Percentiles rank a stretch among this genome's conserved stretches.
Conservation (phyloP, 2,329 filamentous ascomycete species). For the Penicillium verrucosum region DNA sequence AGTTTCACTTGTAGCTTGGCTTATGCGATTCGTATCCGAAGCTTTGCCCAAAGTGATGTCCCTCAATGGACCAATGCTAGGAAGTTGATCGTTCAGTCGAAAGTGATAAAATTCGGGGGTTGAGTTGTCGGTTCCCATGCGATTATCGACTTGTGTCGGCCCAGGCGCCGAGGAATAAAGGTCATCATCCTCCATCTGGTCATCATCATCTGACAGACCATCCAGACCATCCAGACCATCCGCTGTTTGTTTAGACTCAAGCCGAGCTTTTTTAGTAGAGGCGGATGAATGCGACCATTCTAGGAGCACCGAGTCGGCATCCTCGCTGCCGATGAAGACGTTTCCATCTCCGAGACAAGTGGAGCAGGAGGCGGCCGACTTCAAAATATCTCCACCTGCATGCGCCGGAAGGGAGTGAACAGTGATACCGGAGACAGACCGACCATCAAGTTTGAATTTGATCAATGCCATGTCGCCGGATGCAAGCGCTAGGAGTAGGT, state of each 20-base stretch:
- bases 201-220: slow-evolving; percentile 57
- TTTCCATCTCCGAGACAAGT: slow-evolving; percentile 64
- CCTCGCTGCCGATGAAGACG: slow-evolving; percentile 83
- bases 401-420: slow-evolving; percentile 63
- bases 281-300: slow-evolving; percentile 70
- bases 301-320: slow-evolving; percentile 74
- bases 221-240: slow-evolving; percentile 49
- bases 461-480: slow-evolving; percentile 72
- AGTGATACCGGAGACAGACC: slow-evolving; percentile 83
- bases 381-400: slow-evolving; percentile 61
- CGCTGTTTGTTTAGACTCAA: slow-evolving; percentile 55
- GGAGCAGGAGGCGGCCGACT: slow-evolving; percentile 64
- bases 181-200: slow-evolving; percentile 58
- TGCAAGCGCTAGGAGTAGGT: slow-evolving; percentile 77
- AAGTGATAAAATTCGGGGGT: slow-evolving; percentile 62
- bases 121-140: slow-evolving; percentile 20
- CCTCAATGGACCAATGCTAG: slow-evolving; percentile 75
- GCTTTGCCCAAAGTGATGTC: slow-evolving; percentile 68
- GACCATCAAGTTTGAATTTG: slow-evolving; percentile 81
- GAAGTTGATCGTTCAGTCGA: slow-evolving; percentile 70
- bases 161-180: slow-evolving; percentile 41
- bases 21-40: slow-evolving; percentile 47
- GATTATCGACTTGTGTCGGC: slow-evolving; percentile 14
- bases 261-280: slow-evolving; percentile 58
- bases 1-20: slow-evolving; percentile 40